Base-by-base conservation (phyloP, 2,329 filamentous ascomycete genomes). In the Neonectria magnoliae region DNA sequence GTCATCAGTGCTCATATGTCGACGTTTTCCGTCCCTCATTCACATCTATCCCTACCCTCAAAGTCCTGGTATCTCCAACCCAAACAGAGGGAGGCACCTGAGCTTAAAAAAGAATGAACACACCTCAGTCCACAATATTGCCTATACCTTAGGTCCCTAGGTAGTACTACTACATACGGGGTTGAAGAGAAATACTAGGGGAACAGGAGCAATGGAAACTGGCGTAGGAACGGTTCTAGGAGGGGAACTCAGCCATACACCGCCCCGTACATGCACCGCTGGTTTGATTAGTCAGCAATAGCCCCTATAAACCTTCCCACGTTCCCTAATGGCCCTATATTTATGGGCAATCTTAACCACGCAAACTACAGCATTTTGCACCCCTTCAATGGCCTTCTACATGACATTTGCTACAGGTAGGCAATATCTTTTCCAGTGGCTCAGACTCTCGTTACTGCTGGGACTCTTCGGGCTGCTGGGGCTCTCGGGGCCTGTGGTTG, bases 21-120 rank as follows among this genome's bases (percentile, higher is more conserved):
- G 13, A 14, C 33, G 33, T 36, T 36, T 36, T 4, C 33, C 13
- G 5, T 56, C n/a, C 44, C 20, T 60, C 44, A 18, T 60, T 60
- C 60, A 44, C 61, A 56, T 64, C 56, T 64, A 44, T 27, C 56
- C 33, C 47, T 47, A 22, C 29, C 51, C 36, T 41, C 36, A 36
- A 38, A 16, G 33, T 38, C 33, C 33, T 16, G 36, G 14, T n/a
- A 8, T 5, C 36, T 38, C 36, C 14, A n/a, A 38, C 14, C 5
- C 11, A 11, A 33, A 33, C 10, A 13, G 10, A 33, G 31, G 29
- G 10, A 31, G 10, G 10, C 27, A 29, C 27, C 27, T 29, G n/a
- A n/a, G n/a, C n/a, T n/a, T n/a, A n/a, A n/a, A n/a, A n/a, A n/a
- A n/a, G n/a, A n/a, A n/a, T n/a, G n/a, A n/a, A n/a, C n/a, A n/a